A percentile compares a stretch with the other conserved stretches of the same genome.
Conservation (phyloP, 2,329 filamentous ascomycete genomes). For the Stachybotrys chartarum region DNA sequence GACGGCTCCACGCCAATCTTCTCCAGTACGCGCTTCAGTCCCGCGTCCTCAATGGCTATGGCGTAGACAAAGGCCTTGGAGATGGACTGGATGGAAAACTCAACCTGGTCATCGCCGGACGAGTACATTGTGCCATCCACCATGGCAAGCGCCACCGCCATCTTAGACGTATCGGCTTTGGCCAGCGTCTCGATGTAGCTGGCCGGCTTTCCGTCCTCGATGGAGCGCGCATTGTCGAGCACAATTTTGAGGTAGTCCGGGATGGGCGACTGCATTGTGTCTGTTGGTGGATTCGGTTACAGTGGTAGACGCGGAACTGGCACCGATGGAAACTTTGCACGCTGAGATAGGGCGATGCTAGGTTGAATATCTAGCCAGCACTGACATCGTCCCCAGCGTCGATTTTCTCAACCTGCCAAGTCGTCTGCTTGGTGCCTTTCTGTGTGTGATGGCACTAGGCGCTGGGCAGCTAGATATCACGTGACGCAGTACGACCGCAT, state of each 20-base stretch:
- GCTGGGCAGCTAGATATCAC: too few species aligned
- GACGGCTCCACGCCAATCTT: constrained; percentile 34
- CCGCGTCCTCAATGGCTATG: constrained; percentile 29
- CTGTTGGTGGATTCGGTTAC: too few species aligned
- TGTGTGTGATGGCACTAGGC: too few species aligned
- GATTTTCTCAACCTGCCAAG: too few species aligned
- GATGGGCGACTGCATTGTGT: constrained; percentile 24
- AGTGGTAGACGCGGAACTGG: too few species aligned
- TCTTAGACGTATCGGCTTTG: constrained; percentile 28
- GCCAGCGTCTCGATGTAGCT: constrained; percentile 30
- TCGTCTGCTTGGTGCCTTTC: too few species aligned
- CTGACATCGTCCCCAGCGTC: too few species aligned
- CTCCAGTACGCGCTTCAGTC: constrained; percentile 23
- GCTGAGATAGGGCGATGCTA: too few species aligned
- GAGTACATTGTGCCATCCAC: constrained; percentile 32
- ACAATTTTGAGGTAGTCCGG: constrained; percentile 24
- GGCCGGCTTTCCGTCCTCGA: constrained; percentile 21
- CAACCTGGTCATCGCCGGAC: constrained; percentile 27
- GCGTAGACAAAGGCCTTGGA: constrained; percentile 33
- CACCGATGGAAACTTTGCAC: too few species aligned
- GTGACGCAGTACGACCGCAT: too few species aligned
- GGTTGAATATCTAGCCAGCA: too few species aligned
- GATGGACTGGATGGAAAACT: constrained; percentile 34
- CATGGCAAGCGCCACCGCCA: constrained; percentile 30
- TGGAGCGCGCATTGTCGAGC: constrained; percentile 21